Evolutionary conservation across 352 stramenopile genomes (phyloP).

Genomic region (Phytophthora cactorum): DNA sequence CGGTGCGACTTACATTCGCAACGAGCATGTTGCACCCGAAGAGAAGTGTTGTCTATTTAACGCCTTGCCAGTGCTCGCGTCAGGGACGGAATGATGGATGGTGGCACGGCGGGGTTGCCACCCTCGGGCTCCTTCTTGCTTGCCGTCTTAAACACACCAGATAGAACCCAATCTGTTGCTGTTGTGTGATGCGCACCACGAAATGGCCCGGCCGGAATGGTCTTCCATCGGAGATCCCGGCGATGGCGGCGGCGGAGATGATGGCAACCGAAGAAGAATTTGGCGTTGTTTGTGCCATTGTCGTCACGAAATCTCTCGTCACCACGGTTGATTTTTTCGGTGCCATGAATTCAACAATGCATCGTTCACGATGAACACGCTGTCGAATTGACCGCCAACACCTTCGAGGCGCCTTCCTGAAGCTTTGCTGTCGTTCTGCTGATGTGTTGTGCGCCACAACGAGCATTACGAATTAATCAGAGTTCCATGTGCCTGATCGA

Average conservation of each 20-base stretch:
- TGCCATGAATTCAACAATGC: constrained; percentile 1
- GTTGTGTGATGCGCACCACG: background rate
- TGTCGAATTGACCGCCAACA: constrained; percentile 5
- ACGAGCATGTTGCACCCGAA: background rate
- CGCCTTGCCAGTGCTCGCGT: background rate
- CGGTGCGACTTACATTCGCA: background rate
- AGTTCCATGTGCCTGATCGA: too few relatives aligned
- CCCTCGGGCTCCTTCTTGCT: constrained; percentile 4
- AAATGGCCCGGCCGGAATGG: background rate
- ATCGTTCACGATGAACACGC: background rate
- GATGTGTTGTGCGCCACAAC: background rate
- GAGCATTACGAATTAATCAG: too few relatives aligned
- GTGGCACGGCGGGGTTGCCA: constrained; percentile 3
- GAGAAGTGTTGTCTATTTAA: background rate
- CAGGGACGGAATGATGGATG: constrained; percentile 13
- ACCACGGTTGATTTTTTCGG: background rate
- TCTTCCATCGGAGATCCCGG: background rate
- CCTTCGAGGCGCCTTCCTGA: constrained; percentile 10
- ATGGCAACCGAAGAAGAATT: background rate
- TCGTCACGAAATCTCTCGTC: background rate
- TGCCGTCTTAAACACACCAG: background rate
- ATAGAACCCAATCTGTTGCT: background rate
- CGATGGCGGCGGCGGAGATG: background rate
- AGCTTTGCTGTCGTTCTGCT: constrained; percentile 1
- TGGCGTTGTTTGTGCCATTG: background rate